A percentile compares a stretch with the other conserved stretches of the same genome.
These are phyloP conservation scores for Calonectria naviculata DNA, from an alignment of 2,329 filamentous ascomycete genomes.

Conservation along the genomic window DNA sequence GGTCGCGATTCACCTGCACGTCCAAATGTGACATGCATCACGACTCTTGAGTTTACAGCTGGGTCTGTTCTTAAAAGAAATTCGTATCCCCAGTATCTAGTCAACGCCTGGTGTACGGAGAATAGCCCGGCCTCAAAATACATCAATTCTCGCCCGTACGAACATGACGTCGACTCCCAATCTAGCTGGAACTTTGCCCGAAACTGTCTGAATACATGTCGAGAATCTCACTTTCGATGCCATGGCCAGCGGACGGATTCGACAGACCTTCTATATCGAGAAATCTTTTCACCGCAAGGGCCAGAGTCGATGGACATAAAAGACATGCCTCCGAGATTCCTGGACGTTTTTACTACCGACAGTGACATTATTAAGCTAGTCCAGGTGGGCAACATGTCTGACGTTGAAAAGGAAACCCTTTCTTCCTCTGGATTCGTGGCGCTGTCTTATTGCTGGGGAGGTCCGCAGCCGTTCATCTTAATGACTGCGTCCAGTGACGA, in stretches of 20 bases:
- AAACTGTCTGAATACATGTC: neutral
- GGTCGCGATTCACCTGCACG: neutral
- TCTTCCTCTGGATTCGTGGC: neutral
- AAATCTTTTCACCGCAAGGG: too few species aligned
- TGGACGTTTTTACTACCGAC: neutral
- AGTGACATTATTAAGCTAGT: neutral
- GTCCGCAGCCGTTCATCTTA: neutral
- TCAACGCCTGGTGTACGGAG: neutral
- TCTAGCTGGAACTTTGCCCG: neutral
- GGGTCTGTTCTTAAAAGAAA: too few species aligned
- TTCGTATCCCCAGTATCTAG: neutral
- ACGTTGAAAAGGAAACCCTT: neutral
- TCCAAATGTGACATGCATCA: neutral
- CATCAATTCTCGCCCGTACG: conserved; percentile 3
- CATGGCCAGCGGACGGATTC: neutral
- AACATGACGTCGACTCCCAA: neutral
- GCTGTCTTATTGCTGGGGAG: conserved; percentile 16
- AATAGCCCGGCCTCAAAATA: neutral
- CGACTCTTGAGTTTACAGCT: neutral
- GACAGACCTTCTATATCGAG: neutral
- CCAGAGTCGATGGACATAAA: neutral
- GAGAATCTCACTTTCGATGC: neutral
- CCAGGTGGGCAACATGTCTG: neutral
- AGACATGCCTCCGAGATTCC: neutral
- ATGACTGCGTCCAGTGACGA: neutral